phyloP scores from a whole-genome alignment of 495 filamentous ascomycete species.

The Talaromyces ruber region DNA sequence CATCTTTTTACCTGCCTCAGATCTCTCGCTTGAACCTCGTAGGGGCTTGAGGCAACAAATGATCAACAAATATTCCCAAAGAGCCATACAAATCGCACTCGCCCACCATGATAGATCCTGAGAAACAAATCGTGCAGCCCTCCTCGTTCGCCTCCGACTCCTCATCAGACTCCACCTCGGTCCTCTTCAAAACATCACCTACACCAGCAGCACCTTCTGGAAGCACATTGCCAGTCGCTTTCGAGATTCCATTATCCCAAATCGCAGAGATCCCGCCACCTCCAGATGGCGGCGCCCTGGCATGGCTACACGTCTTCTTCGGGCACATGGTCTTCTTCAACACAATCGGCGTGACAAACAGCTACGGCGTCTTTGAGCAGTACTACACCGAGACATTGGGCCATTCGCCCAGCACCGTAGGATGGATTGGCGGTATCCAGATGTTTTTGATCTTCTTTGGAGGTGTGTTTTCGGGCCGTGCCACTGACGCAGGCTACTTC shows the following conservation, averaged over 20 bases:
- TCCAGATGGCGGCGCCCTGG: constrained; percentile 20
- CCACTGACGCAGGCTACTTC: constrained; percentile 53
- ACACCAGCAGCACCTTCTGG: background rate
- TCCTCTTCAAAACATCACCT: background rate
- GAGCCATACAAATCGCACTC: background rate
- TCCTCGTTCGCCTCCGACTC: background rate
- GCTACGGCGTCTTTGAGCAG: constrained; percentile 25
- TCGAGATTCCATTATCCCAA: background rate
- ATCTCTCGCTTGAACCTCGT: background rate
- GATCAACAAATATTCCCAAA: background rate
- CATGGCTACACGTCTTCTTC: constrained; percentile 22
- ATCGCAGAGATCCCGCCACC: constrained; percentile 4
- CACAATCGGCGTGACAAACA: constrained; percentile 22
- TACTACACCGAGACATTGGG: constrained; percentile 20
- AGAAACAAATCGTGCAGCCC: background rate
- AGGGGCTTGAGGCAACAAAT: background rate
- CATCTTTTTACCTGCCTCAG: background rate
- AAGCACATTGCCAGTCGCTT: background rate
- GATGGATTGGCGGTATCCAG: constrained; percentile 55
- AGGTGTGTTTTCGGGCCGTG: constrained; percentile 45
- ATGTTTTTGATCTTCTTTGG: constrained; percentile 45
- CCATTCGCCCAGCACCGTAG: constrained; percentile 39
- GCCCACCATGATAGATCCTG: background rate
- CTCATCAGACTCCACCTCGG: background rate
- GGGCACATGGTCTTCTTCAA: constrained; percentile 20